Percentiles rank a stretch among this genome's conserved stretches.
Conservation (phyloP, 2,329 filamentous ascomycete genomes). For the Didymella arachidicola region DNA sequence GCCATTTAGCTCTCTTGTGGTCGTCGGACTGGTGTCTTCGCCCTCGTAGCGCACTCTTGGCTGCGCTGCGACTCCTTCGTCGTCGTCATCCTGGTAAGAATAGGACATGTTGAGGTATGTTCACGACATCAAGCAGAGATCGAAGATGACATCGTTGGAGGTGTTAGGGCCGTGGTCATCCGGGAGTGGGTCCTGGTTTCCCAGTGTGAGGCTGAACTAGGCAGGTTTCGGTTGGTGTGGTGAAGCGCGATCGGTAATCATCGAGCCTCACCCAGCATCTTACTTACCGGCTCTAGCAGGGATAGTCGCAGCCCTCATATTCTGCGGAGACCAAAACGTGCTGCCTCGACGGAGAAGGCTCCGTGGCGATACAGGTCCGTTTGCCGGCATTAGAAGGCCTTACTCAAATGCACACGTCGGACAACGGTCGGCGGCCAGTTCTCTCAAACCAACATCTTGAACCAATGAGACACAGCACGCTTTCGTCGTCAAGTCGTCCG, state of each 20-base stretch:
- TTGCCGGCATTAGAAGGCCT: background rate
- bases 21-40: conserved; percentile 73
- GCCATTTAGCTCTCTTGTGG: conserved; percentile 77
- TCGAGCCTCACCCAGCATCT: background rate
- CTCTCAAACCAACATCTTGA: background rate
- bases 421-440: conserved; percentile 1
- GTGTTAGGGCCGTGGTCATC: conserved; percentile 12
- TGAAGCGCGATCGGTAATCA: conserved; percentile 11
- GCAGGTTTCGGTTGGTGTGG: conserved; percentile 11
- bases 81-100: conserved; percentile 19
- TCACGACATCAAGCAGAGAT: conserved; percentile 6
- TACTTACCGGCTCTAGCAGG: background rate
- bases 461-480: background rate
- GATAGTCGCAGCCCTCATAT: background rate
- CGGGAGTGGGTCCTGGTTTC: conserved; percentile 9
- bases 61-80: conserved; percentile 8
- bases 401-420: conserved; percentile 1
- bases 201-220: conserved; percentile 21
- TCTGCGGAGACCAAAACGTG: background rate
- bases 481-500: background rate
- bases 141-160: conserved; percentile 9
- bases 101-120: conserved; percentile 25
- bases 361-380: background rate
- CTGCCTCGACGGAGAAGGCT: background rate
- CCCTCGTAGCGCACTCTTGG: conserved; percentile 32